These are phyloP conservation scores for Musa beccarii DNA, from an alignment of 176 grass and related monocot genomes.

Conservation along the genomic window DNA sequence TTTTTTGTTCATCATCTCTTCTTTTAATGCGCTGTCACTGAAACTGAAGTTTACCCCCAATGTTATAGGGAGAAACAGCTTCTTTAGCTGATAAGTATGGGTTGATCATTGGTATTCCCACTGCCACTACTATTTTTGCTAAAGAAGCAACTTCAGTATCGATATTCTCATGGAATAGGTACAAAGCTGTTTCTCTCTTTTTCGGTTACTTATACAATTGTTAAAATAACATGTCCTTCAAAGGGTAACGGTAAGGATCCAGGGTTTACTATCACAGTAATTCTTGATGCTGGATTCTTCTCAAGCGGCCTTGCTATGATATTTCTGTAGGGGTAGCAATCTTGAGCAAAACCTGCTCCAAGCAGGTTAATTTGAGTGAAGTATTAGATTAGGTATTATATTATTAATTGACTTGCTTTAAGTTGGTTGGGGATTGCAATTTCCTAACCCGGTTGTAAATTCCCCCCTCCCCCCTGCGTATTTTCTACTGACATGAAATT, in stretches of 20 bases:
- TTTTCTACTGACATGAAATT: too few relatives aligned
- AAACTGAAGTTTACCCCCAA: neutral
- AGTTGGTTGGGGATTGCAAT: too few relatives aligned
- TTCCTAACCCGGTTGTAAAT: too few relatives aligned
- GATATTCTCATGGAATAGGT: constrained; percentile 72
- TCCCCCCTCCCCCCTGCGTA: too few relatives aligned
- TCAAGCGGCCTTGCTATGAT: neutral
- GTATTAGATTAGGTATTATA: too few relatives aligned
- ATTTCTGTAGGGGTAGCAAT: neutral
- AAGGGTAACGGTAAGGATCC: neutral
- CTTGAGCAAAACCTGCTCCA: neutral
- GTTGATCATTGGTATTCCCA: constrained; percentile 64
- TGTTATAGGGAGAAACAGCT: constrained; percentile 75
- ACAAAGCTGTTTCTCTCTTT: constrained; percentile 2
- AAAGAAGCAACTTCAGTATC: constrained; percentile 74
- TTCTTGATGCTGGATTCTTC: neutral
- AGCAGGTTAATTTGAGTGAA: neutral
- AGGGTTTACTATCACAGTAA: neutral
- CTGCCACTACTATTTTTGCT: constrained; percentile 63
- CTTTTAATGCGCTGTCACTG: neutral
- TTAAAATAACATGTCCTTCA: neutral
- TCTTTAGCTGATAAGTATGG: constrained; percentile 77
- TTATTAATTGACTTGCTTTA: too few relatives aligned
- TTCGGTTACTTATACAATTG: neutral
- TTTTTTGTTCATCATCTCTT: constrained; percentile 2